Percentiles rank a stretch among this genome's conserved stretches.
Conservation (phyloP, 169 alveolate species). For the Plasmodium reichenowi region DNA sequence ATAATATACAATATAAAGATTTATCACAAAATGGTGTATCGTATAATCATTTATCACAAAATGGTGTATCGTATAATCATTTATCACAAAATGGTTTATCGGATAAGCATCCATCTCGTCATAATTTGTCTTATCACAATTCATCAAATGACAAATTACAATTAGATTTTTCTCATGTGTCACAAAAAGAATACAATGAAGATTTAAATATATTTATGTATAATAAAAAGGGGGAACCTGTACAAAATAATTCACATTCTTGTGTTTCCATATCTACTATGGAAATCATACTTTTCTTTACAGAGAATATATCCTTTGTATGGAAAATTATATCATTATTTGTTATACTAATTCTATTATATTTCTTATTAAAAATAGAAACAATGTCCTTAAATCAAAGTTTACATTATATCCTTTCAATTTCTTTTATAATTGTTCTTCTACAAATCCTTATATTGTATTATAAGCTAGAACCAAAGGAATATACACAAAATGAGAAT, state of each 20-base stretch:
- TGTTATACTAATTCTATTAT: constrained; percentile 24
- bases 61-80: no score
- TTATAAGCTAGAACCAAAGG: not conserved
- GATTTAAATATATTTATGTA: no score
- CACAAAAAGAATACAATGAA: no score
- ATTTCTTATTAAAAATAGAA: constrained; percentile 44
- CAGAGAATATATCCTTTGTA: constrained; percentile 10
- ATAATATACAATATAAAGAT: no score
- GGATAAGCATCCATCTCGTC: no score
- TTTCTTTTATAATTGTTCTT: constrained; percentile 2
- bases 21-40: no score
- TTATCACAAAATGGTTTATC: no score
- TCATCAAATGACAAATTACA: no score
- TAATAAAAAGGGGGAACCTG: not conserved
- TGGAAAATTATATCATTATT: constrained; percentile 13
- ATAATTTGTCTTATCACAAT: no score
- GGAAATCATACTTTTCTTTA: constrained; percentile 22
- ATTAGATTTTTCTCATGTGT: no score
- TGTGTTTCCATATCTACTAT: constrained; percentile 19
- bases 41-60: no score
- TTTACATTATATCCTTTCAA: constrained; percentile 39
- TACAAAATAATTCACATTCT: not conserved
- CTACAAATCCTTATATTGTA: constrained; percentile 32
- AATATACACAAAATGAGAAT: not conserved
- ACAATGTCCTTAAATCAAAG: constrained; percentile 30